These are phyloP conservation scores for Calonectria multiphialidica DNA, from an alignment of 2,329 filamentous ascomycete species.

Conservation along the genomic window DNA sequence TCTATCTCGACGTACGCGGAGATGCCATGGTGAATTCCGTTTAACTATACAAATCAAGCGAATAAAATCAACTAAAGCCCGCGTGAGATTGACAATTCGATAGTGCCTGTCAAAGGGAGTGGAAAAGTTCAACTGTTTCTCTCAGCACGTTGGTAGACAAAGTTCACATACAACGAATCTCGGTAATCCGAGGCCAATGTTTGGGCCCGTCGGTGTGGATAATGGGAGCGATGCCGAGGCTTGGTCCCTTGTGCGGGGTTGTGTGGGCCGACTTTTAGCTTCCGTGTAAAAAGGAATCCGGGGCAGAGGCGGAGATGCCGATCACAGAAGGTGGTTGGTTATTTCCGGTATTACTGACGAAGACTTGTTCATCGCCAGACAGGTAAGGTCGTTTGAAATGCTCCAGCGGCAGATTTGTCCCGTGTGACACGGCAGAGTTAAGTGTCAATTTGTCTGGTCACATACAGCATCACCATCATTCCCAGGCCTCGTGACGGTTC, in stretches of 20 bases:
- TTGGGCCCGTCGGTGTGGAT: not conserved
- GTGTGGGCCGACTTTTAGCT: not conserved
- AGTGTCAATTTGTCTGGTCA: too few relatives aligned
- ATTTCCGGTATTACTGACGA: too few relatives aligned
- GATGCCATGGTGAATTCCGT: slow-evolving; percentile 72
- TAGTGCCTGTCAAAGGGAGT: not conserved
- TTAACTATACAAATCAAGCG: too few relatives aligned
- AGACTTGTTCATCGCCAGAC: too few relatives aligned
- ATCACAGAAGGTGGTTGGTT: too few relatives aligned
- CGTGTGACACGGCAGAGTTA: too few relatives aligned
- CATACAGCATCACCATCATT: too few relatives aligned
- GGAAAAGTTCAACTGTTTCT: not conserved
- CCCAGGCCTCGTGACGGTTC: too few relatives aligned
- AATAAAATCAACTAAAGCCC: too few relatives aligned
- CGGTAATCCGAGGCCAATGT: not conserved
- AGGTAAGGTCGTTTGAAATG: too few relatives aligned
- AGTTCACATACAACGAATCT: not conserved
- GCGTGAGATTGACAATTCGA: not conserved
- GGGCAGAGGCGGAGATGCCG: not conserved
- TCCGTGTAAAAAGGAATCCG: not conserved
- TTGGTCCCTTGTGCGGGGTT: not conserved
- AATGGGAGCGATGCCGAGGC: not conserved
- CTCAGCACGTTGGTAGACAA: not conserved
- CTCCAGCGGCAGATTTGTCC: too few relatives aligned
- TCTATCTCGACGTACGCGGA: slow-evolving; percentile 78